phyloP scores from a whole-genome alignment of 2,329 filamentous ascomycete species.

The Leptographium wingfieldii region DNA sequence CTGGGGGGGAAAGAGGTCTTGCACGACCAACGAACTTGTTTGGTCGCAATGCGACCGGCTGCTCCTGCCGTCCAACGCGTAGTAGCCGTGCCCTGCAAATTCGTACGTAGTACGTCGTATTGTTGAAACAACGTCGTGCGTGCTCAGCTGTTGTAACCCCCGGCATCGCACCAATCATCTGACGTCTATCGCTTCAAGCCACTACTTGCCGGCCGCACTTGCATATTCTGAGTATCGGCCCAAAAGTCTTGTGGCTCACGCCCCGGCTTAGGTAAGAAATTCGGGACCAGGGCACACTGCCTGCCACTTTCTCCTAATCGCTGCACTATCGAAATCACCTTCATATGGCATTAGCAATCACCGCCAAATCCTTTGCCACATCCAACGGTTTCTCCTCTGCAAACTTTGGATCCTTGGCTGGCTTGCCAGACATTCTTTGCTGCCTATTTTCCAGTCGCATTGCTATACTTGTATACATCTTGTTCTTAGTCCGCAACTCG shows the following conservation, averaged over 20 bases:
- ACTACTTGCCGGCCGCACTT: background rate
- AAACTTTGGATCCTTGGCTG: background rate
- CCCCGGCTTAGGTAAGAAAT: background rate
- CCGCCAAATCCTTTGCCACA: slow-evolving; percentile 2
- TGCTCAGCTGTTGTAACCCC: background rate
- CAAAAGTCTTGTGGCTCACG: background rate
- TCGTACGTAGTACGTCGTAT: no score
- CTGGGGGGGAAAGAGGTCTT: background rate
- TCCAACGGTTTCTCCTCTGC: background rate
- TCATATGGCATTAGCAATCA: slow-evolving; percentile 3
- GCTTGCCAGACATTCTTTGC: background rate
- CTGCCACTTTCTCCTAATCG: slow-evolving; percentile 5
- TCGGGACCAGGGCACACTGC: background rate
- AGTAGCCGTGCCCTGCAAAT: no score
- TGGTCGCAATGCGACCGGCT: background rate
- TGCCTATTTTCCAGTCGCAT: background rate
- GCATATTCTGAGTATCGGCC: no score
- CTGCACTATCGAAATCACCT: slow-evolving; percentile 4
- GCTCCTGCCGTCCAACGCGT: no score
- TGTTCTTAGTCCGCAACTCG: background rate
- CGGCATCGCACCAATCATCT: background rate
- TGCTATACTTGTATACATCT: background rate
- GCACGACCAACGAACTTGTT: background rate
- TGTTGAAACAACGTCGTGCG: background rate
- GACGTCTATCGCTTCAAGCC: no score